phyloP scores from a whole-genome alignment of 495 filamentous ascomycete species.

The Usnea hakonensis region DNA sequence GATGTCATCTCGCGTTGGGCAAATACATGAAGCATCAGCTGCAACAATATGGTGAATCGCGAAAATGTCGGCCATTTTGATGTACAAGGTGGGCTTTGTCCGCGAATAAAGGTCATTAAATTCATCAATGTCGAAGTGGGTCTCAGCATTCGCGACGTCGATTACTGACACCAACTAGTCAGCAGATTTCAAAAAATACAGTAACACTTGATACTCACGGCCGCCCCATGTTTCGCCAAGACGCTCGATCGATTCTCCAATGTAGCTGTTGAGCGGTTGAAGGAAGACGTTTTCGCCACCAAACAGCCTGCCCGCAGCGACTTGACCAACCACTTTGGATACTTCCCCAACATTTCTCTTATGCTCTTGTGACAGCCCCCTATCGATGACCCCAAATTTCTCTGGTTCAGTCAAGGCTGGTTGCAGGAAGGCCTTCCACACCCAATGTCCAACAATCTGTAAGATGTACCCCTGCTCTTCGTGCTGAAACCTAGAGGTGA shows the following conservation, averaged over 20 bases:
- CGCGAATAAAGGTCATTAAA: conserved; percentile 96
- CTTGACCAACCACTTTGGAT: conserved; percentile 81
- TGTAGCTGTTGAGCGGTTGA: conserved; percentile 84
- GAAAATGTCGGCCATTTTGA: conserved; percentile 97
- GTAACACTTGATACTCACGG: conserved; percentile 36
- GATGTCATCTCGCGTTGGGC: conserved; percentile 73
- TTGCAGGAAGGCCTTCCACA: conserved; percentile 91
- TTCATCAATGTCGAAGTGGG: conserved; percentile 94
- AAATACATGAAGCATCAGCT: conserved; percentile 66
- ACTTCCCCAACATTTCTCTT: conserved; percentile 90
- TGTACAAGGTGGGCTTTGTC: conserved; percentile 92
- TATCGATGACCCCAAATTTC: conserved; percentile 80
- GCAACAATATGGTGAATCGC: conserved; percentile 86
- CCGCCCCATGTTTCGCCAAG: conserved; percentile 66
- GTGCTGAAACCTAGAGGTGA: conserved; percentile 66
- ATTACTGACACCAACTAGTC: conserved; percentile 51
- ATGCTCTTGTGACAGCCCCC: conserved; percentile 77
- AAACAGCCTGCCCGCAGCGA: conserved; percentile 77
- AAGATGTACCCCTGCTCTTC: conserved; percentile 73
- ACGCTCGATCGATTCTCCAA: conserved; percentile 76
- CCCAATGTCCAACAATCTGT: conserved; percentile 78
- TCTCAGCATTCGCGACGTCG: conserved; percentile 73
- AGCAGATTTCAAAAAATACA: not conserved
- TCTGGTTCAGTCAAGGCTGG: conserved; percentile 82
- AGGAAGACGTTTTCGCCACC: conserved; percentile 92